Percentiles rank a stretch among this genome's conserved stretches.
phyloP scores from a whole-genome alignment of 2,329 filamentous ascomycete species.

The Ophiostoma fasciatum region DNA sequence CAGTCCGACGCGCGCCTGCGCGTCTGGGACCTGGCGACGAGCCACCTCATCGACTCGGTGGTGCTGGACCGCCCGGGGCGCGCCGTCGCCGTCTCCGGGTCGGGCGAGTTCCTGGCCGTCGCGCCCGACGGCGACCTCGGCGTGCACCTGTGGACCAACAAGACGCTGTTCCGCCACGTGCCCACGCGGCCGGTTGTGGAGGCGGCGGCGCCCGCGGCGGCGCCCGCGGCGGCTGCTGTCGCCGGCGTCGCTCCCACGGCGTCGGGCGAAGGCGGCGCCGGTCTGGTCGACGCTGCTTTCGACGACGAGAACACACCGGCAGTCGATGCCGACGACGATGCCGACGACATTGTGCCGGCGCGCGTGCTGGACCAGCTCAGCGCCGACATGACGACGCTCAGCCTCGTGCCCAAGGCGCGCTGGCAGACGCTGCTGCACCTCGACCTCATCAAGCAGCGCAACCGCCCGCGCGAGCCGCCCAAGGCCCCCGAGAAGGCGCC shows the following conservation, averaged over 20 bases:
- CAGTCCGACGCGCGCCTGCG: constrained; percentile 67
- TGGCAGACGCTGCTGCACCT: constrained; percentile 94
- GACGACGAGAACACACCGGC: constrained; percentile 27
- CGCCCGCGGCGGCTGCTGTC: background rate
- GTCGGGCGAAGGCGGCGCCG: constrained; percentile 68
- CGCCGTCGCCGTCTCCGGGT: constrained; percentile 72
- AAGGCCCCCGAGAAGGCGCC: constrained; percentile 89
- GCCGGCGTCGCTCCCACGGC: constrained; percentile 51
- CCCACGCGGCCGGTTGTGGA: constrained; percentile 76
- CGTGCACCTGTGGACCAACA: constrained; percentile 94
- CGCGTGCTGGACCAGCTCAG: constrained; percentile 62
- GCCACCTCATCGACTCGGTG: constrained; percentile 88
- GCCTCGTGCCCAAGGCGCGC: constrained; percentile 72
- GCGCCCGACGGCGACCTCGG: constrained; percentile 70
- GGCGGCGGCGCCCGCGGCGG: constrained; percentile 38
- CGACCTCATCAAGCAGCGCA: constrained; percentile 82
- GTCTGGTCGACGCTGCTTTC: constrained; percentile 63
- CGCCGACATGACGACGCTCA: constrained; percentile 72
- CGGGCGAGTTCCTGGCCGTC: constrained; percentile 88
- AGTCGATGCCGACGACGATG: constrained; percentile 28
- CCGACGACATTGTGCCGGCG: constrained; percentile 38
- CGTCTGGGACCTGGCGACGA: constrained; percentile 91
- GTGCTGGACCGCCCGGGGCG: constrained; percentile 65
- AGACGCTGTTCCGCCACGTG: constrained; percentile 76
- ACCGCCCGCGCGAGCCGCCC: constrained; percentile 83